phyloP scores from a whole-genome alignment of 2,329 filamentous ascomycete species.

The Ceratocystis diversiconidia region DNA sequence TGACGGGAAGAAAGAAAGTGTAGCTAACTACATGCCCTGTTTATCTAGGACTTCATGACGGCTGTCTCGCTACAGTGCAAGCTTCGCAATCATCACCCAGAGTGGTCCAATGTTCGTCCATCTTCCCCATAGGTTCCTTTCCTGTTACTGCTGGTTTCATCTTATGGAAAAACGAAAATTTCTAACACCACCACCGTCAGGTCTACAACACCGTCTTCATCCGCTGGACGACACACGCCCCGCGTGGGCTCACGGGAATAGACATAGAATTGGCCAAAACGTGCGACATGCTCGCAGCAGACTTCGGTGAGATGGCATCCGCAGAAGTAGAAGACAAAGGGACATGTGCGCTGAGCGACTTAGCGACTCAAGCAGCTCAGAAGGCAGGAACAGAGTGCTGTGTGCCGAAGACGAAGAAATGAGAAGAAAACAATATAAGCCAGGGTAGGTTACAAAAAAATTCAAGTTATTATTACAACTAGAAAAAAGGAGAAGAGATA shows the following conservation, averaged over 20 bases:
- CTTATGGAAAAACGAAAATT: no score
- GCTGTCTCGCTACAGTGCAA: slow-evolving; percentile 54
- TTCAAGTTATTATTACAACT: slow-evolving; percentile 16
- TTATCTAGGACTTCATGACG: slow-evolving; percentile 51
- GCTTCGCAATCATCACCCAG: slow-evolving; percentile 55
- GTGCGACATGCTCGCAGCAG: slow-evolving; percentile 45
- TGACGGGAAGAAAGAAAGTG: no score
- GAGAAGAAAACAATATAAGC: background rate
- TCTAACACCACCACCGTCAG: slow-evolving; percentile 25
- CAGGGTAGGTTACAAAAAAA: background rate
- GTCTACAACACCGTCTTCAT: slow-evolving; percentile 58
- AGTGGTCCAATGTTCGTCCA: slow-evolving; percentile 55
- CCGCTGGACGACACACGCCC: slow-evolving; percentile 59
- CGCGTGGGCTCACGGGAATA: slow-evolving; percentile 47
- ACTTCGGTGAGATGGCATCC: slow-evolving; percentile 36
- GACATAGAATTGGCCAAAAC: slow-evolving; percentile 47
- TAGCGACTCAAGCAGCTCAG: slow-evolving; percentile 34
- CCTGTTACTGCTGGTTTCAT: background rate
- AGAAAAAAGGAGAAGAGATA: slow-evolving; percentile 20
- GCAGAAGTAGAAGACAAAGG: slow-evolving; percentile 24
- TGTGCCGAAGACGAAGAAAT: slow-evolving; percentile 29
- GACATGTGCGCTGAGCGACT: slow-evolving; percentile 26
- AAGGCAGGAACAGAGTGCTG: slow-evolving; percentile 40
- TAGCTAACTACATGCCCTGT: slow-evolving; percentile 27
- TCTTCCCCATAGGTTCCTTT: background rate